Evolutionary conservation across 441 rosid species (phyloP).

Genomic region (Cnidoscolus chayamansa): DNA sequence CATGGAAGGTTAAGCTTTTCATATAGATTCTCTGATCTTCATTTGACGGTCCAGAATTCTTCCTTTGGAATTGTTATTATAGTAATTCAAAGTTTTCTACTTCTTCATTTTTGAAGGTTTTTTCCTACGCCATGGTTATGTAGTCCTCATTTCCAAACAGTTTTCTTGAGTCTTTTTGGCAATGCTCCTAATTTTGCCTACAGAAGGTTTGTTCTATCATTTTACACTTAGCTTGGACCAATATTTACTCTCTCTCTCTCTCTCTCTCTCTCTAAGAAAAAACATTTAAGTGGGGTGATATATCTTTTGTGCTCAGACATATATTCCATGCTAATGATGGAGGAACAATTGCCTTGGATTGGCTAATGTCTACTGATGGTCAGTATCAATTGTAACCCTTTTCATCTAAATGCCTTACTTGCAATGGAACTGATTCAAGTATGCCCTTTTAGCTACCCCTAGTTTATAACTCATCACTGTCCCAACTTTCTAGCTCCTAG

Average conservation of each 20-base stretch:
- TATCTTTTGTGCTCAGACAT: conserved; percentile 26
- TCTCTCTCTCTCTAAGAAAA: not conserved
- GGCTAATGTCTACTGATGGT: conserved; percentile 42
- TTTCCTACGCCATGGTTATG: conserved; percentile 47
- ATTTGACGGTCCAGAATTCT: not conserved
- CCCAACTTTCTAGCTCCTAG: not conserved
- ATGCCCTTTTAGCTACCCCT: not conserved
- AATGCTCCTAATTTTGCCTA: conserved; percentile 37
- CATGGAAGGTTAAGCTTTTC: conserved; percentile 32
- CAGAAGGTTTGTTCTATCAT: conserved; percentile 30
- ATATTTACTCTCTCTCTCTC: not conserved
- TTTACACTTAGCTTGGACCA: not conserved
- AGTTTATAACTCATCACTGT: not conserved
- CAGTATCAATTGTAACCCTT: conserved; percentile 6
- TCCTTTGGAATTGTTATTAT: not conserved
- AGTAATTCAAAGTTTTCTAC: not conserved
- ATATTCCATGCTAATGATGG: conserved; percentile 42
- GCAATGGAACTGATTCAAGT: not conserved
- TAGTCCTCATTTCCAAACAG: conserved; percentile 55
- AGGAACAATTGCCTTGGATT: conserved; percentile 57
- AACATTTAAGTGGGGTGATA: not conserved
- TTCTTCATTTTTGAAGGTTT: conserved; percentile 31
- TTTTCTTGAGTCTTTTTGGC: conserved; percentile 37
- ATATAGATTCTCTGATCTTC: too few species aligned
- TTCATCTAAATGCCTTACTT: not conserved